Evolutionary conservation across 208 protist genomes (phyloP).

Genomic region (Wallacemonas sp.): DNA sequence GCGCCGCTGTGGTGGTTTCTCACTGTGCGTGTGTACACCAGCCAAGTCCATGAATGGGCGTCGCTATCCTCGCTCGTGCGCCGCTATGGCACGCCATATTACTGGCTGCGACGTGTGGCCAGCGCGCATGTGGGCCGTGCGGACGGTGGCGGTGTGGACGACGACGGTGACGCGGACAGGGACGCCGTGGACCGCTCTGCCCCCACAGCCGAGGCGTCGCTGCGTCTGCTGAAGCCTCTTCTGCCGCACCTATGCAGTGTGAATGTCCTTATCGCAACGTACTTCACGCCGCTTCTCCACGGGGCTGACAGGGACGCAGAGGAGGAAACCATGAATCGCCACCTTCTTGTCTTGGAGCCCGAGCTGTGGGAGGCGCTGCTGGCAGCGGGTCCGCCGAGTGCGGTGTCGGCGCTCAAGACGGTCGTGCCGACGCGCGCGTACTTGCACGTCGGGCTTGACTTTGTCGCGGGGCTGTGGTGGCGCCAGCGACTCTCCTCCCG

Average conservation of each 20-base stretch:
- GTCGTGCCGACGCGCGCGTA: conserved; percentile 19
- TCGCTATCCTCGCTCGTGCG: conserved; percentile 4
- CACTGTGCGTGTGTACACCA: conserved; percentile 19
- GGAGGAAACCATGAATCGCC: too few species aligned
- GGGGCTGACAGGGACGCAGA: too few species aligned
- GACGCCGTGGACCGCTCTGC: background rate
- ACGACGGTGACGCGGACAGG: background rate
- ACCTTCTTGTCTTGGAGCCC: conserved; percentile 16
- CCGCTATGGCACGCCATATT: conserved; percentile 23
- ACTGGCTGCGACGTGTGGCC: conserved; percentile 11
- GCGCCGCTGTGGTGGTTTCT: conserved; percentile 59
- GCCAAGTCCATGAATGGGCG: conserved; percentile 1
- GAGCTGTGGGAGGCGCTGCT: conserved; percentile 29
- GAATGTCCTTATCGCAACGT: conserved; percentile 13
- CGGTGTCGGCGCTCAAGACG: conserved; percentile 18
- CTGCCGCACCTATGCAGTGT: conserved; percentile 9
- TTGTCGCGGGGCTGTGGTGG: conserved; percentile 28
- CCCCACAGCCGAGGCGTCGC: conserved; percentile 20
- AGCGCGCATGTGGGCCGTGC: background rate
- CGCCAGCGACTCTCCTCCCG: conserved; percentile 6
- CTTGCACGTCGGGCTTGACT: conserved; percentile 40
- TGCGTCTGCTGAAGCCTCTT: conserved; percentile 8
- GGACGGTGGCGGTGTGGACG: background rate
- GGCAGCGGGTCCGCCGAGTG: conserved; percentile 11
- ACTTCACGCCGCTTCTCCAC: conserved; percentile 15